These are phyloP conservation scores for Xanthoconium separans DNA, from an alignment of 1,284 basidiomycete species.

Conservation along the genomic window DNA sequence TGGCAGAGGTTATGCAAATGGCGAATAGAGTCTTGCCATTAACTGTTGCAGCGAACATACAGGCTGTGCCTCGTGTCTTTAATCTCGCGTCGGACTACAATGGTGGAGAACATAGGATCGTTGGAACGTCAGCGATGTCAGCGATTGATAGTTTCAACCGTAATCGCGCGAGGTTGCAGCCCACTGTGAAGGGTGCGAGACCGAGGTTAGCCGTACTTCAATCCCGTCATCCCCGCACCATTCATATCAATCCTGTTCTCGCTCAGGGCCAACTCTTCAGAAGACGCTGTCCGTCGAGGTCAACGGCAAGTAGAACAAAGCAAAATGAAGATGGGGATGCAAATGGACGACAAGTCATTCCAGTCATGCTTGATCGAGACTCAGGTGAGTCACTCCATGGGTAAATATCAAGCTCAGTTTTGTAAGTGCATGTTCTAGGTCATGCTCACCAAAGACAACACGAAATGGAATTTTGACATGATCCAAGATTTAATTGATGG, in stretches of 20 bases:
- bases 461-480: constrained; percentile 91
- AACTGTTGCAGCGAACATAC: constrained; percentile 78
- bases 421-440: constrained; percentile 49
- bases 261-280: constrained; percentile 77
- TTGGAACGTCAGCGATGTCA: constrained; percentile 83
- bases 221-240: not conserved
- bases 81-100: constrained; percentile 78
- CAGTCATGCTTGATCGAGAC: constrained; percentile 82
- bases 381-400: constrained; percentile 50
- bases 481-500: constrained; percentile 92
- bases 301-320: constrained; percentile 90
- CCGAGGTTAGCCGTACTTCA: constrained; percentile 46
- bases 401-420: constrained; percentile 1
- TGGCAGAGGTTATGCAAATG: constrained; percentile 89
- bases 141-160: constrained; percentile 92
- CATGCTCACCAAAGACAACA: constrained; percentile 85
- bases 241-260: not conserved
- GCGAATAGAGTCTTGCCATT: constrained; percentile 89
- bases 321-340: constrained; percentile 85
- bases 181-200: constrained; percentile 53
- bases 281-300: constrained; percentile 85
- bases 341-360: constrained; percentile 92
- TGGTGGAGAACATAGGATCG: constrained; percentile 70
- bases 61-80: constrained; percentile 87
- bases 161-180: constrained; percentile 69